These are phyloP conservation scores for Colletotrichum orbiculare DNA, from an alignment of 2,329 filamentous ascomycete genomes.

Conservation along the genomic window DNA sequence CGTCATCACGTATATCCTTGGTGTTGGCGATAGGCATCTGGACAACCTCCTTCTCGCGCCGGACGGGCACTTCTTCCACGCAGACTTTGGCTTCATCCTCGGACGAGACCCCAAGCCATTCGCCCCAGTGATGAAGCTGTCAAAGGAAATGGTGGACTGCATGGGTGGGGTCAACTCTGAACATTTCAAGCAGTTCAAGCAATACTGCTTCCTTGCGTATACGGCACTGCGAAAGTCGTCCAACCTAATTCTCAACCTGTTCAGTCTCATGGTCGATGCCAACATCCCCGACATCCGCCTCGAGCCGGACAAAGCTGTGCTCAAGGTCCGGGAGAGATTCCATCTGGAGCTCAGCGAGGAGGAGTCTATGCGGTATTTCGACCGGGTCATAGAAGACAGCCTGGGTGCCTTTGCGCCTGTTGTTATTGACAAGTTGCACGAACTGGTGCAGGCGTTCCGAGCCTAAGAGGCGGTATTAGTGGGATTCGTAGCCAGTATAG, in stretches of 20 bases:
- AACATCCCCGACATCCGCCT: conserved; percentile 96
- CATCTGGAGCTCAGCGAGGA: conserved; percentile 92
- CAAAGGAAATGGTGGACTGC: conserved; percentile 97
- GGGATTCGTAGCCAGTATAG: not conserved
- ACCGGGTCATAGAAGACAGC: conserved; percentile 90
- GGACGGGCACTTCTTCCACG: conserved; percentile 96
- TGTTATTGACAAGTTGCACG: conserved; percentile 94
- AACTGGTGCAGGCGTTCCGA: conserved; percentile 86
- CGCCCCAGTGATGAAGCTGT: conserved; percentile 95
- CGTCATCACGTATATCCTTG: conserved; percentile 97
- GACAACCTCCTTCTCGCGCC: conserved; percentile 94
- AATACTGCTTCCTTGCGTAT: conserved; percentile 96
- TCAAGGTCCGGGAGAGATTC: conserved; percentile 95
- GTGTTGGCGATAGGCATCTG: conserved; percentile 93
- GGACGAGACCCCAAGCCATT: conserved; percentile 98
- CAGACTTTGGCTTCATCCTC: conserved; percentile 97
- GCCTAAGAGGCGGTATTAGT: conserved; percentile 2
- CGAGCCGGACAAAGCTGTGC: conserved; percentile 91
- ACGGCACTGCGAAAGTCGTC: conserved; percentile 89
- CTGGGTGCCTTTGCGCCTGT: conserved; percentile 90
- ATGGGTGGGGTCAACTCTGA: conserved; percentile 89
- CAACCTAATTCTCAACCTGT: conserved; percentile 93
- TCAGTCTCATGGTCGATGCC: conserved; percentile 96
- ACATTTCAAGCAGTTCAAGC: conserved; percentile 89
- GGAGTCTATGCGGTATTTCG: conserved; percentile 89